These are phyloP conservation scores for Fennellomyces sp. DNA, from an alignment of 371 early-diverging fungal genomes.

Conservation along the genomic window DNA sequence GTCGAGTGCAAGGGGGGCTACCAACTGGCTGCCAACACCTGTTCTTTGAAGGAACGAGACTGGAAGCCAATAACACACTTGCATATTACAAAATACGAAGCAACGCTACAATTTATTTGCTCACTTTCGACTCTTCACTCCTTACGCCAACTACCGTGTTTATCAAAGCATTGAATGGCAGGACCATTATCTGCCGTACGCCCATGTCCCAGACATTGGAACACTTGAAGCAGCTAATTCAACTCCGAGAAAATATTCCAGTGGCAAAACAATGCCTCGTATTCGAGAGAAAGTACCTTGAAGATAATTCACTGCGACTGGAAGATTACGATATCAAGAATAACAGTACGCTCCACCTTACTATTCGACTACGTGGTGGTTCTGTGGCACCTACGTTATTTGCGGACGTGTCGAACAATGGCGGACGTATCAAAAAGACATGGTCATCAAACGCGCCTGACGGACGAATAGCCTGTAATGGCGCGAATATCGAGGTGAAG, in stretches of 20 bases:
- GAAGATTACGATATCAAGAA: conserved; percentile 82
- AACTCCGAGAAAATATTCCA: conserved; percentile 65
- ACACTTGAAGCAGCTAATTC: conserved; percentile 64
- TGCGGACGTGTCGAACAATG: not conserved
- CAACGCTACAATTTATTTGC: too few species aligned
- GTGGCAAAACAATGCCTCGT: conserved; percentile 98
- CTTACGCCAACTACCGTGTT: too few species aligned
- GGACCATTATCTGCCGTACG: not conserved
- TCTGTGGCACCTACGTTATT: conserved; percentile 61
- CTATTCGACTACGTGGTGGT: conserved; percentile 90
- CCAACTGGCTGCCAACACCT: too few species aligned
- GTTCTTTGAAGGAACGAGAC: too few species aligned
- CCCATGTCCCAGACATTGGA: conserved; percentile 71
- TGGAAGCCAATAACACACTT: too few species aligned
- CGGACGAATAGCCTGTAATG: not conserved
- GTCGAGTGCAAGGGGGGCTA: too few species aligned
- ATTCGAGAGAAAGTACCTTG: conserved; percentile 98
- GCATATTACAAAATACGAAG: too few species aligned
- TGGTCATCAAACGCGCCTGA: not conserved
- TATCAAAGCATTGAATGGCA: too few species aligned
- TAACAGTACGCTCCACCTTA: conserved; percentile 94
- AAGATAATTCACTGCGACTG: conserved; percentile 80
- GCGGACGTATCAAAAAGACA: too few species aligned
- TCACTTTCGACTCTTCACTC: too few species aligned
- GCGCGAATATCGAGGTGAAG: not conserved